These are phyloP conservation scores for Coprinopsis sp. DNA, from an alignment of 768 basidiomycete genomes.

Conservation along the genomic window DNA sequence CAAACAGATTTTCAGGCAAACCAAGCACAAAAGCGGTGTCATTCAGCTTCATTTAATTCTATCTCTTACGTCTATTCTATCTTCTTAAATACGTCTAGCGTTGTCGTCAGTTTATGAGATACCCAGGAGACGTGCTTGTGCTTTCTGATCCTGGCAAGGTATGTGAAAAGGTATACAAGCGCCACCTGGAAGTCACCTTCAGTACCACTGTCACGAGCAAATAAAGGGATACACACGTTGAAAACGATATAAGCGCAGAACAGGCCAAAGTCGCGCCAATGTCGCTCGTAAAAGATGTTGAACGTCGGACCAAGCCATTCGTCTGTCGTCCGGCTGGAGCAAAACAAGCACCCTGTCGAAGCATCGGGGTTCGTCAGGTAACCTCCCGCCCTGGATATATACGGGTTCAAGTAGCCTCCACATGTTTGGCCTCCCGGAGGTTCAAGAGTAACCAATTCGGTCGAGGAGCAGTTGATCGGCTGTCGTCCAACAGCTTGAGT, in stretches of 20 bases:
- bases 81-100: background rate
- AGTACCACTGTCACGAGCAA: background rate
- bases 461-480: constrained; percentile 48
- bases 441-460: constrained; percentile 58
- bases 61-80: too few species aligned
- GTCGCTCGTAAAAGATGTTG: constrained; percentile 53
- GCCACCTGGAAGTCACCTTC: constrained; percentile 31
- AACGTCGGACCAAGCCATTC: constrained; percentile 50
- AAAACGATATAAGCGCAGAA: constrained; percentile 43
- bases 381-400: constrained; percentile 49
- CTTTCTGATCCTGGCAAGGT: constrained; percentile 47
- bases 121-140: constrained; percentile 11
- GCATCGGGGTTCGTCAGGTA: constrained; percentile 54
- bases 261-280: constrained; percentile 51
- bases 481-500: constrained; percentile 47
- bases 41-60: too few species aligned
- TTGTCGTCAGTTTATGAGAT: background rate
- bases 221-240: constrained; percentile 35
- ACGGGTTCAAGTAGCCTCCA: constrained; percentile 43
- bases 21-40: too few species aligned
- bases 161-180: constrained; percentile 47
- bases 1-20: too few species aligned
- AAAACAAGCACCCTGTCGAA: constrained; percentile 49
- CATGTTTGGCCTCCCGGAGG: constrained; percentile 61
- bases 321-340: constrained; percentile 49